These are phyloP conservation scores for Neofusicoccum cordaticola DNA, from an alignment of 2,329 filamentous ascomycete species.

Conservation along the genomic window DNA sequence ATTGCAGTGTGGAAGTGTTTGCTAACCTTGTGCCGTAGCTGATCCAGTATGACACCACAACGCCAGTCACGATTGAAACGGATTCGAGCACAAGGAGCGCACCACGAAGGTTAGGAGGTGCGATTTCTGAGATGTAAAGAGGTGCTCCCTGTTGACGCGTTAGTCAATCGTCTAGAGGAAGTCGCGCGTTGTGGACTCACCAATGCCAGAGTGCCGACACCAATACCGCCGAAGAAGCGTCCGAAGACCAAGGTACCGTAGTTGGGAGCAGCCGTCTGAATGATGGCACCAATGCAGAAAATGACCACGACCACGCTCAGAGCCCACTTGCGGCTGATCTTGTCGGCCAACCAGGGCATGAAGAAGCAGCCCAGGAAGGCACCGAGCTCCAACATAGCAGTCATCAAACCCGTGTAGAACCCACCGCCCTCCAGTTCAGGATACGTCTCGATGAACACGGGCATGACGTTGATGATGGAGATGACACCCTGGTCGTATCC, in stretches of 20 bases:
- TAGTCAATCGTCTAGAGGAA: slow-evolving; percentile 43
- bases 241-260: slow-evolving; percentile 32
- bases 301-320: slow-evolving; percentile 45
- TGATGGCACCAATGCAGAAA: slow-evolving; percentile 45
- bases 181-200: slow-evolving; percentile 49
- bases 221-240: slow-evolving; percentile 31
- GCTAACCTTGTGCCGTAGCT: slow-evolving; percentile 42
- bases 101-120: slow-evolving; percentile 65
- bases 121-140: slow-evolving; percentile 79
- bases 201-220: slow-evolving; percentile 31
- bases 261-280: slow-evolving; percentile 32
- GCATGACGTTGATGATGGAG: slow-evolving; percentile 46
- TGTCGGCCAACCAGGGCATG: slow-evolving; percentile 40
- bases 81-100: slow-evolving; percentile 47
- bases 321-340: slow-evolving; percentile 44
- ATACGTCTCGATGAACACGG: slow-evolving; percentile 42
- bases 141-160: slow-evolving; percentile 35
- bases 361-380: slow-evolving; percentile 38
- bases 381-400: slow-evolving; percentile 44
- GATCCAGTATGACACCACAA: slow-evolving; percentile 43
- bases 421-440: slow-evolving; percentile 28
- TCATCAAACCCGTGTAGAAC: slow-evolving; percentile 42
- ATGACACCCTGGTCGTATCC: slow-evolving; percentile 31
- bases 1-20: neutral
- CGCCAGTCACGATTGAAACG: slow-evolving; percentile 41